Percentiles rank a stretch among this genome's conserved stretches.
These are phyloP conservation scores for Vaccinium corymbosum DNA, from an alignment of 148 eudicot species.

Conservation along the genomic window DNA sequence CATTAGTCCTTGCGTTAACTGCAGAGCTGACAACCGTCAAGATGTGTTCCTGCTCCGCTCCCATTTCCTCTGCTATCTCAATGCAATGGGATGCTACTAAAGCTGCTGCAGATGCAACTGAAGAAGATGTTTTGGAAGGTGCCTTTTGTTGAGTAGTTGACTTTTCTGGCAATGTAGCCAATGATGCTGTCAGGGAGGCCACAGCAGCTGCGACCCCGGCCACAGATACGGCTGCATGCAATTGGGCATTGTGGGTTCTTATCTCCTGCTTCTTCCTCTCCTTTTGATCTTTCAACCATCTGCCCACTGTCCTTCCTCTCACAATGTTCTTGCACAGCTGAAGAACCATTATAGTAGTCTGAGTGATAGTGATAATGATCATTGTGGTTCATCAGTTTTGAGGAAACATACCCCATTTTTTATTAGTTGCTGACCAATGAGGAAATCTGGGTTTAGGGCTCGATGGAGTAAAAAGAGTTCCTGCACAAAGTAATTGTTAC, in stretches of 20 bases:
- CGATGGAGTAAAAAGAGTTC: constrained; percentile 76
- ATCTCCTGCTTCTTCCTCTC: constrained; percentile 77
- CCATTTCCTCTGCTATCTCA: constrained; percentile 85
- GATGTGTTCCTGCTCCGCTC: constrained; percentile 78
- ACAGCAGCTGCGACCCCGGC: constrained; percentile 97
- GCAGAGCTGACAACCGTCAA: constrained; percentile 71
- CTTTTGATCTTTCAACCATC: constrained; percentile 78
- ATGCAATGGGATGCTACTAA: constrained; percentile 93
- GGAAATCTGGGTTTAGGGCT: constrained; percentile 66
- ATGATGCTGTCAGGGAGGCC: constrained; percentile 69
- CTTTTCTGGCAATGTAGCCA: constrained; percentile 35
- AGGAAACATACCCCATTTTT: constrained; percentile 60
- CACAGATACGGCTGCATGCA: constrained; percentile 88
- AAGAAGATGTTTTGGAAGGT: constrained; percentile 46
- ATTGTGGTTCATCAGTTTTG: not conserved
- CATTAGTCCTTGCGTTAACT: constrained; percentile 68
- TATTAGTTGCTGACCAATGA: constrained; percentile 64
- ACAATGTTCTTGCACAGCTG: constrained; percentile 68
- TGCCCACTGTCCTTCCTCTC: constrained; percentile 69
- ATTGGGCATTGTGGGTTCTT: constrained; percentile 83
- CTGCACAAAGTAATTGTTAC: constrained; percentile 31
- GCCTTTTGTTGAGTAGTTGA: constrained; percentile 28
- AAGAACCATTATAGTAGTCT: not conserved
- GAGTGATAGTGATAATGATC: not conserved
- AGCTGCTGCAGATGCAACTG: constrained; percentile 89